These are phyloP conservation scores for Hypoxylon lenormandii DNA, from an alignment of 495 filamentous ascomycete genomes.

Conservation along the genomic window DNA sequence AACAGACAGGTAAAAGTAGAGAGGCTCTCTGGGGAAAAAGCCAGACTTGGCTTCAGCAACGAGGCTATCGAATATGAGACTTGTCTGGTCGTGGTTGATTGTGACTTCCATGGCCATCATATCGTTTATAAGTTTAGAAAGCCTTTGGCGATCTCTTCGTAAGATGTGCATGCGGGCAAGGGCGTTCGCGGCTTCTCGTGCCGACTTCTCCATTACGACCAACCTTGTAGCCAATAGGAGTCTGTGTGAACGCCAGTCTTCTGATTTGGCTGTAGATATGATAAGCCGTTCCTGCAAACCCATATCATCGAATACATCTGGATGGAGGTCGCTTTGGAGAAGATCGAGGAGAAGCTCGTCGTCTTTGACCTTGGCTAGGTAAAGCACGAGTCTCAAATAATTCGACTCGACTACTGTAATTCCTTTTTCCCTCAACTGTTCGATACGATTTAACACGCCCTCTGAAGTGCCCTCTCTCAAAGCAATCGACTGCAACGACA, in stretches of 20 bases:
- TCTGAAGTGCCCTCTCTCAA: slow-evolving; percentile 66
- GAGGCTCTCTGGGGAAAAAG: slow-evolving; percentile 18
- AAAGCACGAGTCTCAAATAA: slow-evolving; percentile 70
- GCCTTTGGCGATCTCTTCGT: slow-evolving; percentile 31
- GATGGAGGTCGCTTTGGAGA: slow-evolving; percentile 77
- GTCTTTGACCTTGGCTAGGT: slow-evolving; percentile 67
- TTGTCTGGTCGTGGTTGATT: slow-evolving; percentile 33
- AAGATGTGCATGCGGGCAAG: slow-evolving; percentile 39
- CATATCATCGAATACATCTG: slow-evolving; percentile 75
- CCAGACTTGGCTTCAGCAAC: slow-evolving; percentile 38
- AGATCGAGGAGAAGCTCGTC: slow-evolving; percentile 69
- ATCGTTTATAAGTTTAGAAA: slow-evolving; percentile 46
- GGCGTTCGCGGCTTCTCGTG: slow-evolving; percentile 41
- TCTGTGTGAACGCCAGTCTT: slow-evolving; percentile 50
- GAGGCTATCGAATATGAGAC: slow-evolving; percentile 39
- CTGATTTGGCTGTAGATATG: slow-evolving; percentile 32
- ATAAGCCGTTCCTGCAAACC: slow-evolving; percentile 64
- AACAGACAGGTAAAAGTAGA: slow-evolving; percentile 46
- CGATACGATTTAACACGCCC: slow-evolving; percentile 67
- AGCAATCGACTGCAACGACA: slow-evolving; percentile 77
- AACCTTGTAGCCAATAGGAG: slow-evolving; percentile 49
- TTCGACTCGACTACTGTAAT: slow-evolving; percentile 70
- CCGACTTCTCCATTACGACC: slow-evolving; percentile 32
- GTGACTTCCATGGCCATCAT: slow-evolving; percentile 49
- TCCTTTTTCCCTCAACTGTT: slow-evolving; percentile 65